Base-by-base conservation (phyloP, 345 rosid species). In the Citrus cavaleriei region DNA sequence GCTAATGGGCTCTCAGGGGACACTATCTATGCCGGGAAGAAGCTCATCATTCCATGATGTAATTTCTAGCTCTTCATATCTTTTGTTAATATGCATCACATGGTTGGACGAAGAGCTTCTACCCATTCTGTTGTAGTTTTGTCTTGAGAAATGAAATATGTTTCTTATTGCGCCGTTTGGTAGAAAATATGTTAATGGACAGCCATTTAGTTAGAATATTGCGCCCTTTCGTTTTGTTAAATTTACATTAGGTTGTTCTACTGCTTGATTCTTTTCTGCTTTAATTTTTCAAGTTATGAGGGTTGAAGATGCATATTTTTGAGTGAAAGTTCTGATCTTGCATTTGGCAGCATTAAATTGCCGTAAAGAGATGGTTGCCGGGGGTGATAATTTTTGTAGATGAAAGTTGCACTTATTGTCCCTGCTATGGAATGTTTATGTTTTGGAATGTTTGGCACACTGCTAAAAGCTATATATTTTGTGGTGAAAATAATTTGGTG, bases 21-120 rank as follows among this genome's bases (percentile, higher is more conserved):
- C 70, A 82, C 83, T 42, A 85, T 85, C 55, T 80, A 82, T 58
- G 80, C 81, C 5, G 85, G 83, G 46, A 85, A 80, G 85, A 85
- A 85, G 77, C 85, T 85, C 38, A 25, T 85, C 46, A 85, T 85
- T 35, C 87, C 87, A 46, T 79, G 65, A 82, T 25, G 30, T 74
- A 28, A 68, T 80, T 73, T 38, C 42, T 66, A 10, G 34, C 32
- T 25, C 68, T 38, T 59, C 21, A 3, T 40, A 57, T 60, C 34
- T 24, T 24, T 69, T 62, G 49, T n/a, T 3, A 16, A 18, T 60
- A 13, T 49, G 7, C 70, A 10, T 63, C 42, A 73, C 75, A 32
- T n/a, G 42, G 28, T 37, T 10, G 30, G 40, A 62, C 27, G 4
- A 35, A 28, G 54, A n/a, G 66, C 24, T 24, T 79, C 30, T 72